phyloP scores from a whole-genome alignment of 2,329 filamentous ascomycete species.

The Scedosporium apiospermum region DNA sequence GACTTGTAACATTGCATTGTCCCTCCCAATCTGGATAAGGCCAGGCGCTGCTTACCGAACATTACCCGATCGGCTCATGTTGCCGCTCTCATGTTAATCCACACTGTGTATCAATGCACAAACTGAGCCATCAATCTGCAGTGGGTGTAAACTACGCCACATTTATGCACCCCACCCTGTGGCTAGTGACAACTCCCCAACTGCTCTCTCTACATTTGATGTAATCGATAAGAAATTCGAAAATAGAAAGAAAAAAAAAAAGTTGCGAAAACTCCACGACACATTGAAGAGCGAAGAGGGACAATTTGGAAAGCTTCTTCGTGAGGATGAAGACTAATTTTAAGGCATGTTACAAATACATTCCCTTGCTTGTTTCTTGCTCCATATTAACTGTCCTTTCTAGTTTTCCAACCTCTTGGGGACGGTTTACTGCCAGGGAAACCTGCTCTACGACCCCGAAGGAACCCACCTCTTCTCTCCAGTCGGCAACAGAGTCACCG shows the following conservation, averaged over 20 bases:
- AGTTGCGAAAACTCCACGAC: constrained; percentile 1
- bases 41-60: background rate
- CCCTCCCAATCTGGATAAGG: background rate
- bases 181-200: constrained; percentile 8
- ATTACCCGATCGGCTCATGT: background rate
- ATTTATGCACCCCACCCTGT: constrained; percentile 8
- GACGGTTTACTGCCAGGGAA: constrained; percentile 97
- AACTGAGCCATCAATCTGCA: background rate
- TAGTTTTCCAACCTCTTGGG: constrained; percentile 98
- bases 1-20: too few species aligned
- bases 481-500: constrained; percentile 88
- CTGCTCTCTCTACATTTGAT: background rate
- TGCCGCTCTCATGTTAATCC: too few species aligned
- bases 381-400: background rate
- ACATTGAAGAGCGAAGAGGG: background rate
- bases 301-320: background rate
- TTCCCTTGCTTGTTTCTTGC: background rate
- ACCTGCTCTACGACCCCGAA: constrained; percentile 92
- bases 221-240: constrained; percentile 24
- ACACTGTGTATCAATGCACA: background rate
- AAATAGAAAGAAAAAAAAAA: constrained; percentile 8
- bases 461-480: constrained; percentile 92
- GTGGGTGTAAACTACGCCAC: background rate
- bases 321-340: constrained; percentile 96
- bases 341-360: constrained; percentile 50